Base-by-base conservation (phyloP, 495 filamentous ascomycete species). In the Tuber magnatum region DNA sequence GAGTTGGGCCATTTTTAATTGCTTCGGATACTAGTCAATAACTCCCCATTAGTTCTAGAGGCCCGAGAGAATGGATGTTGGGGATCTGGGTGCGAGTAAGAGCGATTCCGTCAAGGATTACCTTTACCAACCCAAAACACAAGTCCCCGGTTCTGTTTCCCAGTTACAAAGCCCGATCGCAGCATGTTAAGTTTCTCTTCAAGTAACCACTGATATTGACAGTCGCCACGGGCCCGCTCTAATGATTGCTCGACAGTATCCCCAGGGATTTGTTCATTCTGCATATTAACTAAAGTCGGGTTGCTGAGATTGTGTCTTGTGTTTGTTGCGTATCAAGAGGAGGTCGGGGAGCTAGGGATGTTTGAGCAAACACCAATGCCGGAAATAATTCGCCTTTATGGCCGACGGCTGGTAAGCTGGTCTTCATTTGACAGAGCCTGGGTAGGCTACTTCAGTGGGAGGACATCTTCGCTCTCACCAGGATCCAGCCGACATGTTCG, bases 121-220 rank as follows among this genome's bases (percentile, higher is more conserved):
- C 56, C 56, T 65, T 65, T 65, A 65, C 56, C 56, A 28, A 35
- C 56, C 56, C 56, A 65, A 18, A 65, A 65, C 56, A 65, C 56
- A 65, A 65, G 56, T 18, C 18, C 10, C 56, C 8, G 56, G 56
- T 65, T 35, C 56, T 65, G 56, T 35, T 65, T 65, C 56, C 18
- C 35, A 35, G 56, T 35, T 65, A 35, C 0, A 35, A 65, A 65
- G 12, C 56, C 28, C 28, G 32, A 65, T 35, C 28, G 56, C 14
- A 65, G 18, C 56, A 65, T 65, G 18, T 65, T 65, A 28, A 32
- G 14, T 18, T 65, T 65, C 56, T 65, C 56, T 18, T 65, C 56
- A 35, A 65, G 28, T 7, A 65, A 20, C 56, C 56, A 65, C 28
- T 65, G 56, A 35, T 65, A 65, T 28, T 65, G 56, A 35, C 56